These are phyloP conservation scores for Apiotrichum mycotoxinovorans DNA, from an alignment of 1,284 basidiomycete species.

Conservation along the genomic window DNA sequence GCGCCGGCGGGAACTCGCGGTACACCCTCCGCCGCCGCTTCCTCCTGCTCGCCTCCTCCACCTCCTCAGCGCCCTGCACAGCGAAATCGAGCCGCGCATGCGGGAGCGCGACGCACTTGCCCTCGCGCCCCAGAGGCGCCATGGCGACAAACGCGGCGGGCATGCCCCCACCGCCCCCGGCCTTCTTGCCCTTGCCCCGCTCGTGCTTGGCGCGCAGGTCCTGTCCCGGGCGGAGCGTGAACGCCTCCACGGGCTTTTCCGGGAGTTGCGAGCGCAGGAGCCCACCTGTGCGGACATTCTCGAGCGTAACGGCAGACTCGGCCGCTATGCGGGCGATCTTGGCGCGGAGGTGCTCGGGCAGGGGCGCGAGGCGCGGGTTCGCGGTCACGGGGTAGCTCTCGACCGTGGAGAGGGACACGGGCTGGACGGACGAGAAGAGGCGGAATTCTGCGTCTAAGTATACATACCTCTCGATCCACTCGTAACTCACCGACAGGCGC, in stretches of 20 bases:
- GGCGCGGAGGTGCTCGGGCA: not conserved
- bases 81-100: not conserved
- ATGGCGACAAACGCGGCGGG: not conserved
- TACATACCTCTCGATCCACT: not conserved
- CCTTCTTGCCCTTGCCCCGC: not conserved
- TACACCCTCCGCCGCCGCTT: not conserved
- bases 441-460: slow-evolving; percentile 26
- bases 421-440: slow-evolving; percentile 30
- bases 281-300: not conserved
- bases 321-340: slow-evolving; percentile 4
- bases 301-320: slow-evolving; percentile 2
- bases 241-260: not conserved
- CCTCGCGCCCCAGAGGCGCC: not conserved
- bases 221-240: not conserved
- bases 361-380: slow-evolving; percentile 12
- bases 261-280: not conserved
- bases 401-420: slow-evolving; percentile 15
- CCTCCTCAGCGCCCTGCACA: not conserved
- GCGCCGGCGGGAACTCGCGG: not conserved
- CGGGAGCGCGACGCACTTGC: not conserved
- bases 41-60: not conserved
- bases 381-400: slow-evolving; percentile 24
- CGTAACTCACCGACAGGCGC: slow-evolving; percentile 17
- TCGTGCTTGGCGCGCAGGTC: not conserved
- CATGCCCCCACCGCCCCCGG: not conserved